phyloP scores from a whole-genome alignment of 2,329 filamentous ascomycete genomes.

The Davidsoniella eucalypti region DNA sequence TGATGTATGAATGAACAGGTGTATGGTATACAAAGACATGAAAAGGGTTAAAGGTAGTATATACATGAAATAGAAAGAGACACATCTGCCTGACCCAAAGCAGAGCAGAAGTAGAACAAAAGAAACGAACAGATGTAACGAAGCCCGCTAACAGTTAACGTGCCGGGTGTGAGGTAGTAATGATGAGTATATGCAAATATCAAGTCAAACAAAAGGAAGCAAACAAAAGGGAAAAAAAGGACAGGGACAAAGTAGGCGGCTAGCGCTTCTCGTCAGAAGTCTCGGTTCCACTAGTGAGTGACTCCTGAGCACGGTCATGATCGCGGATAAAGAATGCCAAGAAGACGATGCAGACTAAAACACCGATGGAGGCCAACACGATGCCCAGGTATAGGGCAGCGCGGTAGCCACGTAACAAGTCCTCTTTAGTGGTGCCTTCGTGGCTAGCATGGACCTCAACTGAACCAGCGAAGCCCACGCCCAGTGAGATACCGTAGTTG shows the following conservation, averaged over 20 bases:
- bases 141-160: too few species aligned
- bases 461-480: constrained; percentile 48
- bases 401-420: constrained; percentile 20
- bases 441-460: constrained; percentile 30
- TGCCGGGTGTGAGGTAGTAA: too few species aligned
- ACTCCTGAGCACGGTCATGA: background rate
- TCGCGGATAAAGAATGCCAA: constrained; percentile 10
- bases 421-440: constrained; percentile 16
- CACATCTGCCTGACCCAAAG: background rate
- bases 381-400: constrained; percentile 27
- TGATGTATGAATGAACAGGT: background rate
- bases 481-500: constrained; percentile 52
- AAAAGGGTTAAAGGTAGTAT: too few species aligned
- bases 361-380: constrained; percentile 22
- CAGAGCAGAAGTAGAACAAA: background rate
- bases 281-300: constrained; percentile 2
- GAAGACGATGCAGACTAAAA: constrained; percentile 17
- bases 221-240: background rate
- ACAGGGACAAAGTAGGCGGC: background rate
- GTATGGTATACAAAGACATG: background rate
- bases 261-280: constrained; percentile 9
- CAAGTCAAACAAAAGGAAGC: background rate
- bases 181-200: too few species aligned
- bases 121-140: background rate
- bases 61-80: background rate